Evolutionary conservation across 305 asterid species (phyloP).

Genomic region (Fraxinus floribunda): DNA sequence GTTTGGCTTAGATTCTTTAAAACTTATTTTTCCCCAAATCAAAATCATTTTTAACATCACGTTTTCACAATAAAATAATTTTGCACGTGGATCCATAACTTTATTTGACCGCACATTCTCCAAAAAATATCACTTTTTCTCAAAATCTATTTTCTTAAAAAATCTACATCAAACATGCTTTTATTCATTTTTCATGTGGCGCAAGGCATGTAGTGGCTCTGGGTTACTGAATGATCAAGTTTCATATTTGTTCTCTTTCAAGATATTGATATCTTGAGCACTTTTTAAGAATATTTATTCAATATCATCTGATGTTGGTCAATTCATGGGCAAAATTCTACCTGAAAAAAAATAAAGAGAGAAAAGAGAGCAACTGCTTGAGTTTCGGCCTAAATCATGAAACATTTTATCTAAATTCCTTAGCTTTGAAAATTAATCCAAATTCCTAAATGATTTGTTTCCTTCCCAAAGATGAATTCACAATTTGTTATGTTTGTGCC

Average conservation of each 20-base stretch:
- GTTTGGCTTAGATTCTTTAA: not conserved
- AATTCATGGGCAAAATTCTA: not conserved
- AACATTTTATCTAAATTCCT: not conserved
- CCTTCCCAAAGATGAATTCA: not conserved
- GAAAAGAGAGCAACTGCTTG: not conserved
- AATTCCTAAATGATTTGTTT: not conserved
- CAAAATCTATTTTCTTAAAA: not conserved
- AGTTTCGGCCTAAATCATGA: not conserved
- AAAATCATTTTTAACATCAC: not conserved
- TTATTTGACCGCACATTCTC: not conserved
- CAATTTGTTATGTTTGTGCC: not conserved
- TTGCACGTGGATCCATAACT: not conserved
- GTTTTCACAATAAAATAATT: too few species aligned
- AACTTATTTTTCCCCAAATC: not conserved
- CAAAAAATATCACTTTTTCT: not conserved
- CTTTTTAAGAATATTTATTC: not conserved
- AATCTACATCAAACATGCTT: not conserved
- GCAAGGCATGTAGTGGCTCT: slow-evolving; percentile 25
- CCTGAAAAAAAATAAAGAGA: not conserved
- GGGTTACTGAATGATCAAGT: not conserved
- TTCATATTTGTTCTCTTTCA: not conserved
- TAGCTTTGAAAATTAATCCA: not conserved
- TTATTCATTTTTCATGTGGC: slow-evolving; percentile 32
- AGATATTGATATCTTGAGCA: not conserved
- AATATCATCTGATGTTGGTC: not conserved